Evolutionary conservation across 2,329 filamentous ascomycete genomes (phyloP).

Genomic region (Fusarium denticulatum): DNA sequence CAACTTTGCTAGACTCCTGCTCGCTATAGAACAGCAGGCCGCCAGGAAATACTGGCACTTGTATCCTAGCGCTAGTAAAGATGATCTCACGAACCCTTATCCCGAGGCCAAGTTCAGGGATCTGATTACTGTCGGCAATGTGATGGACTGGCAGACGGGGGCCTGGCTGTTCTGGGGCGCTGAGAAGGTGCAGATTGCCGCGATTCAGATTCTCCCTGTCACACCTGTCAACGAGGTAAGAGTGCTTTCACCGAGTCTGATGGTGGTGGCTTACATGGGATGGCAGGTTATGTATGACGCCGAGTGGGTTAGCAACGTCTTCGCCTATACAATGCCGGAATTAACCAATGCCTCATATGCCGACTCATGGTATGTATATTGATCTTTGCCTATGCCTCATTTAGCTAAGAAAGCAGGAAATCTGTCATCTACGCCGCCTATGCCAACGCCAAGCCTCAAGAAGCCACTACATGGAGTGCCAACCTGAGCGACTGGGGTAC

Average conservation of each 20-base stretch:
- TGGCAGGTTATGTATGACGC: neutral
- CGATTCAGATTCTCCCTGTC: neutral
- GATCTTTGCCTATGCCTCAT: no score
- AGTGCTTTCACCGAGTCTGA: rapidly evolving
- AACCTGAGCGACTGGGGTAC: neutral
- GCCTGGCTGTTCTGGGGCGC: neutral
- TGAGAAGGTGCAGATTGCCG: neutral
- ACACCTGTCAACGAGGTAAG: neutral
- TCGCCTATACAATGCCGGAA: neutral
- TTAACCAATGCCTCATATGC: neutral
- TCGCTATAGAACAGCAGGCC: neutral
- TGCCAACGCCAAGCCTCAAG: neutral
- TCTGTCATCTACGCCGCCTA: neutral
- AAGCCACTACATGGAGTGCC: neutral
- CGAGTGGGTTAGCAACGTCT: neutral
- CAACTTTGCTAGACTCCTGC: neutral
- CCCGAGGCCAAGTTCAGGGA: neutral
- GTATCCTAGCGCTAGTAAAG: neutral
- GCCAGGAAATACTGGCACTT: neutral
- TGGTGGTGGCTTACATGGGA: neutral
- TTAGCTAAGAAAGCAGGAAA: neutral
- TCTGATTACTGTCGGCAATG: neutral
- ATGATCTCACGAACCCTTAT: neutral
- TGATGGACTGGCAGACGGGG: neutral
- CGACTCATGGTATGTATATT: neutral